Percentiles rank a stretch among this genome's conserved stretches.
phyloP scores from a whole-genome alignment of 2,329 filamentous ascomycete species.

The Ascochyta lentis region DNA sequence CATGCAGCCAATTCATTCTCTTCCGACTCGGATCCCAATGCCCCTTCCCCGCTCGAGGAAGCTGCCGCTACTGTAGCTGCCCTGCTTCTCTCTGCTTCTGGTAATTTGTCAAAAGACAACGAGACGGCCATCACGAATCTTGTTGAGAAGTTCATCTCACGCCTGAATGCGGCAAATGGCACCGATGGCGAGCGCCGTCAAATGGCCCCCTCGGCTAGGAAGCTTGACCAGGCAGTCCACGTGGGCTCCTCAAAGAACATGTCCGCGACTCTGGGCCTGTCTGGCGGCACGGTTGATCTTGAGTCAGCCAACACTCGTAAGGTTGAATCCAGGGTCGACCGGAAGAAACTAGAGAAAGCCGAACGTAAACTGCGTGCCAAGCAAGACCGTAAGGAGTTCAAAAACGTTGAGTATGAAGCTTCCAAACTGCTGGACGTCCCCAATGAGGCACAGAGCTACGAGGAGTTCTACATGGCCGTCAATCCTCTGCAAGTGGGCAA shows the following conservation, averaged over 20 bases:
- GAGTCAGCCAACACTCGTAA: slow-evolving; percentile 93
- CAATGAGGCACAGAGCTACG: slow-evolving; percentile 87
- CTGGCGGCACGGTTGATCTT: slow-evolving; percentile 83
- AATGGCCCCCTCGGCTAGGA: slow-evolving; percentile 77
- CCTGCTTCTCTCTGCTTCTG: slow-evolving; percentile 90
- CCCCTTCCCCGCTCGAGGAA: slow-evolving; percentile 79
- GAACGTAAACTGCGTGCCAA: slow-evolving; percentile 97
- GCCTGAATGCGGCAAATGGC: slow-evolving; percentile 76
- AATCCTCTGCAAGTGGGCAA: slow-evolving; percentile 90
- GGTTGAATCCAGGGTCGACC: slow-evolving; percentile 96
- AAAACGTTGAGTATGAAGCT: slow-evolving; percentile 97
- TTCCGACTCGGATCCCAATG: slow-evolving; percentile 72
- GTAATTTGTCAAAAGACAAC: slow-evolving; percentile 73
- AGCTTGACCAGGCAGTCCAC: slow-evolving; percentile 92
- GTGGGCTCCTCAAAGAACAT: slow-evolving; percentile 94
- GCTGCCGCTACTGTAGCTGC: slow-evolving; percentile 86
- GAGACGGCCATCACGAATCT: slow-evolving; percentile 81
- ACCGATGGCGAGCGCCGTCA: slow-evolving; percentile 69
- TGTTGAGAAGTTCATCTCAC: slow-evolving; percentile 87
- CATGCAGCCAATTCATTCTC: slow-evolving; percentile 88
- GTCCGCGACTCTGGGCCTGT: slow-evolving; percentile 90
- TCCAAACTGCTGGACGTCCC: slow-evolving; percentile 85
- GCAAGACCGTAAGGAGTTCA: slow-evolving; percentile 98
- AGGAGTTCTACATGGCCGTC: slow-evolving; percentile 99
- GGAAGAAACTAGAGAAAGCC: slow-evolving; percentile 98